phyloP scores from a whole-genome alignment of 1,139 yeast genomes.

The Yamadazyma blattariae region DNA sequence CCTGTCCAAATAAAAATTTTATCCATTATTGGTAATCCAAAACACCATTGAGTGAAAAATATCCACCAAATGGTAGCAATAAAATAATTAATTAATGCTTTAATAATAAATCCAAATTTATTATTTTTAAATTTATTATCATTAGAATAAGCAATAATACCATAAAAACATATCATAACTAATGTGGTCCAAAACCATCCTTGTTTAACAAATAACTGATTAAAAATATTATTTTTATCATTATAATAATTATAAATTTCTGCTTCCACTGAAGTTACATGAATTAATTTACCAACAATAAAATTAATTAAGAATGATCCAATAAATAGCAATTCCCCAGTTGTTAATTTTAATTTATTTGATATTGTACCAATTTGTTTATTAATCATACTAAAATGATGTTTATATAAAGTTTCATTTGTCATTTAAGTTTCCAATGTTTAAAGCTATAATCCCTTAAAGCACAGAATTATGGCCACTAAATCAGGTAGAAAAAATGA shows the following conservation, averaged over 20 bases:
- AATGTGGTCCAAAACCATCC: conserved; percentile 94
- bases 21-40: conserved; percentile 90
- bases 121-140: conserved; percentile 11
- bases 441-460: too few species aligned
- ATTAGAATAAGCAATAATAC: conserved; percentile 9
- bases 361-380: conserved; percentile 7
- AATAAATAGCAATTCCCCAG: conserved; percentile 24
- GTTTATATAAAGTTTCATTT: conserved; percentile 17
- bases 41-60: conserved; percentile 84
- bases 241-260: conserved; percentile 57
- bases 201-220: conserved; percentile 71
- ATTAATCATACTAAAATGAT: conserved; percentile 15
- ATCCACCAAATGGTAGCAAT: conserved; percentile 76
- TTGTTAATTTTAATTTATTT: conserved; percentile 11
- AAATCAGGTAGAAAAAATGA: too few species aligned
- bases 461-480: too few species aligned
- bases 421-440: too few species aligned
- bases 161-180: conserved; percentile 28
- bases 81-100: conserved; percentile 37
- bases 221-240: conserved; percentile 62
- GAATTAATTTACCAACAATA: conserved; percentile 31
- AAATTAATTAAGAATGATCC: conserved; percentile 32
- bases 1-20: conserved; percentile 76
- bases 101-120: not conserved
- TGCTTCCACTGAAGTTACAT: conserved; percentile 29